Base-by-base conservation (phyloP, 2,329 filamentous ascomycete genomes). In the Stemphylium vesicarium region DNA sequence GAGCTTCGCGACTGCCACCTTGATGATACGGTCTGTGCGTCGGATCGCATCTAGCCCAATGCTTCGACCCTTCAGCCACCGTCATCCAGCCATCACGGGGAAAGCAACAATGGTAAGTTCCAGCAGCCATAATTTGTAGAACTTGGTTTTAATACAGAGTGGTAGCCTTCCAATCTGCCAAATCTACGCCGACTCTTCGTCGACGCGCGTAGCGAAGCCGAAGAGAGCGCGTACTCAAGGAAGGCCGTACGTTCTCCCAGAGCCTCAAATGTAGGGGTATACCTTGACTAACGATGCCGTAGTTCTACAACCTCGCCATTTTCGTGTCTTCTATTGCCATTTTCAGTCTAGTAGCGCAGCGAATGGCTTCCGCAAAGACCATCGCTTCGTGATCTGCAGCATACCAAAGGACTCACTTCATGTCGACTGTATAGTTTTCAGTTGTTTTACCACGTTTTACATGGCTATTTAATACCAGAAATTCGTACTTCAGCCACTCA, bases 301-400 rank as follows among this genome's bases (percentile, higher is more conserved):
- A 96, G 95, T 99, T 99, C 76, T 99, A 99, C 79, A 98, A 99
- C 70, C 86, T 96, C 0, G 92, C 97, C 1, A 81, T 98, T 2
- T 99, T 98, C 79, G 94, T 99, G 82, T 95, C 93, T 20, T 97
- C 95, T 0, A 90, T 99, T 20, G 92, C 94, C 7, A 87, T 96
- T 56, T 97, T 98, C 80, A 96, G 94, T 74, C 80, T 99, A 56
- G 88, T 95, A 57, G 95, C 94, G 24, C 95, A 99, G 72, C 89
- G 89, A 64, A 90, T 97, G 84, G 82, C 81, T 32, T 57, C 62
- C 10, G 53, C 58, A 44, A 72, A 70, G 40, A 42, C 42, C 10
- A 44, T 59, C 26, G 47, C 51, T 9, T 56, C 42, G 29, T 50
- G n/a, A 60, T 0, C 18, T 22, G 16, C 24, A 26, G 15, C n/a